Evolutionary conservation across 192 early-diverging fungal genomes (phyloP), one percentile per base, ranked within the genome.

Genomic region (Coemansia sp.): DNA sequence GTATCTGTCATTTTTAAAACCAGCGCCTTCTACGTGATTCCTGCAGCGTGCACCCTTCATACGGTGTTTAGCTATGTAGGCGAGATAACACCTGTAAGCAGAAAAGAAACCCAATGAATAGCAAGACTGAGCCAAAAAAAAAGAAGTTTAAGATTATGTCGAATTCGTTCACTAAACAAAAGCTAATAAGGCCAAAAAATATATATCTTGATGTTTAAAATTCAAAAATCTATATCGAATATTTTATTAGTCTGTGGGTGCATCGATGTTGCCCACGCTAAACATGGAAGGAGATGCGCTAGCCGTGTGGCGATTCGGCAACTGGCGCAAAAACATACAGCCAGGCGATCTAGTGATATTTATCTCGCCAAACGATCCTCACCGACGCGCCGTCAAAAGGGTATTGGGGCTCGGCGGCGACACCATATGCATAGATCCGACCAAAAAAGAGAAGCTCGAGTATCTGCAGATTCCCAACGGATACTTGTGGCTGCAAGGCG

Each of bases 241-340:
- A 12, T 57, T 32, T 32, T 22, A 52, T 14, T 67, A 68, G 59
- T 52, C 66, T 18, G 60, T 88, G 88, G 95, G 95, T 1, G 93
- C 93, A 12, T 94, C 92, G 31, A 97, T 97, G 95, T 83, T 94
- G 18, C 96, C 96, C 3, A 95, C 91, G 20, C 85, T 95, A 48
- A 94, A 93, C 74, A 84, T 92, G 75, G 67, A 78, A 2, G 94
- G 94, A 32, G 94, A 95, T 69, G 48, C 91, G 45, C 87, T 96
- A 17, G 67, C 86, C 20, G 72, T 92, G 49, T 94, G 94, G 57
- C 85, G 87, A 61, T 56, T 94, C 18, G 85, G 89, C 0, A 80
- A 79, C 49, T 81, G 80, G 38, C 67, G 71, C 32, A 49, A 63
- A 16, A 60, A 71, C 16, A 57, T 91, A 12, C 59, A 66, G 17